Conservation (phyloP, 2,329 filamentous ascomycete species). For the Periconia macrospinosa region DNA sequence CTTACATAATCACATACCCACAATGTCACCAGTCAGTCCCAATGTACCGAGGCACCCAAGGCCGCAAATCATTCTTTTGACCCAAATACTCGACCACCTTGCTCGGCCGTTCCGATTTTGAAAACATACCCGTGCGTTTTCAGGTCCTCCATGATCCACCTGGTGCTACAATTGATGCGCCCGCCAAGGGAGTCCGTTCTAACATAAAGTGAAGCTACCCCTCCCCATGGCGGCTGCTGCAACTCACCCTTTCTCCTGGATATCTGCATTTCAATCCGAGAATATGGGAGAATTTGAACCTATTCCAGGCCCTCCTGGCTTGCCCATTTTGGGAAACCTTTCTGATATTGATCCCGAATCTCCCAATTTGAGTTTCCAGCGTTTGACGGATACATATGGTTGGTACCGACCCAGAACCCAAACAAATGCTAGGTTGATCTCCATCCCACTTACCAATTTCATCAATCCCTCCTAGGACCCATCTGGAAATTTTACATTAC, state of each 20-base stretch:
- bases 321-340: conserved; percentile 69
- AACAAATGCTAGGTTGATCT: not conserved
- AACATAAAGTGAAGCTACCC: not conserved
- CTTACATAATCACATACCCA: not conserved
- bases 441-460: not conserved
- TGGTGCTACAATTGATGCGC: no score
- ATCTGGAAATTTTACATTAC: conserved; percentile 38
- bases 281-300: conserved; percentile 28
- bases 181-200: not conserved
- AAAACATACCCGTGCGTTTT: not conserved
- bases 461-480: conserved; percentile 19
- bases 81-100: not conserved
- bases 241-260: not conserved
- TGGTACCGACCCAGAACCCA: conserved; percentile 25
- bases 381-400: conserved; percentile 67
- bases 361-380: conserved; percentile 55
- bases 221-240: not conserved
- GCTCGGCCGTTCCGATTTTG: not conserved
- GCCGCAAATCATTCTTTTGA: not conserved
- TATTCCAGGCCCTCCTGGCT: conserved; percentile 65
- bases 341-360: conserved; percentile 63
- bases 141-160: not conserved
- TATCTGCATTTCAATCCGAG: not conserved
- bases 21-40: not conserved
- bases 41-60: not conserved